Base-by-base conservation (phyloP, 1,284 basidiomycete species). In the Albatrellus sp. region DNA sequence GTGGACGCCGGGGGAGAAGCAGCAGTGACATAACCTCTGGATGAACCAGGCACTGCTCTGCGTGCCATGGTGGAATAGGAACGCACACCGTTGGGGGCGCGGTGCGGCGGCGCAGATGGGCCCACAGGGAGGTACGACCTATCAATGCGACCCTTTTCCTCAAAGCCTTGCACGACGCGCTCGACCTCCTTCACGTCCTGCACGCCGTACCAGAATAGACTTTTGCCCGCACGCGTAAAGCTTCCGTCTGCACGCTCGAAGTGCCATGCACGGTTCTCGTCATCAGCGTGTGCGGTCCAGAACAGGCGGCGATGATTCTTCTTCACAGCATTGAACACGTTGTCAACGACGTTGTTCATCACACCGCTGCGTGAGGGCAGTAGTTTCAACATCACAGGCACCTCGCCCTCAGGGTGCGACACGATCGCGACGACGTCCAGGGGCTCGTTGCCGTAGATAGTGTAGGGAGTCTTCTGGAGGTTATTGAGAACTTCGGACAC, bases 211-310 rank as follows among this genome's bases (percentile, higher is more conserved):
- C 94, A 98, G 77, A 97, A 98, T 58, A 99, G 68, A 58, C 82
- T 91, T 61, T 75, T 79, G 38, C 94, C 92, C 30, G 90, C 90
- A 44, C 96, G 77, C 10, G 93, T 96, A 70, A 99, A 99, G 64
- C 87, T 90, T 7, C 94, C 94, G 55, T 98, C 94, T 1, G 94
- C 91, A 46, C 91, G 80, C 70, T 99, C 96, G 60, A 97, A 99
- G 69, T 99, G 94, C 94, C 94, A 99, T 2, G 86, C 79, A 35
- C 93, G 80, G 67, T 96, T 84, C 69, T 98, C 94, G 62, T 98
- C 93, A 55, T 97, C 92, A 7, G 85, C 85, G 56, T 86, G 85
- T 2, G 89, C 84, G 10, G 93, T 97, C 94, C 96, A 98, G 72
- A 99, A 94, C 34, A 99, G 76, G 47, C 80, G 79, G 55, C 83